phyloP scores from a whole-genome alignment of 2,329 filamentous ascomycete species.

The Xylaria digitata region DNA sequence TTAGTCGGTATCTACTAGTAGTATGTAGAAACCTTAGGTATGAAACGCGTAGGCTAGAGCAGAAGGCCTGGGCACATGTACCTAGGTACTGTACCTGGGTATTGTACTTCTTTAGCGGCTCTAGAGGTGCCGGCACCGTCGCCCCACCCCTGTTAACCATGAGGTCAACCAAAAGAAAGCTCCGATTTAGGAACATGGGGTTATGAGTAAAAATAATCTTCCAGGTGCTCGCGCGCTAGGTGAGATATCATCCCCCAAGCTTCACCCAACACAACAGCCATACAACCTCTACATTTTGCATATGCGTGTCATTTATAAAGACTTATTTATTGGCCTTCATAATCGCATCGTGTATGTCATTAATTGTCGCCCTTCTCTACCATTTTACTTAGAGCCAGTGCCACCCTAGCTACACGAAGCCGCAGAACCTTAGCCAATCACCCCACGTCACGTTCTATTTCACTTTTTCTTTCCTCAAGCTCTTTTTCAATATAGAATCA shows the following conservation, averaged over 20 bases:
- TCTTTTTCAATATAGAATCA: slow-evolving; percentile 43
- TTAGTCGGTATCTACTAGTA: too few relatives aligned
- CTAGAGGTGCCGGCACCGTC: background rate
- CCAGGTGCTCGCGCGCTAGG: background rate
- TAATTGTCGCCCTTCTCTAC: background rate
- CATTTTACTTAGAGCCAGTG: too few relatives aligned
- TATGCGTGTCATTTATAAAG: slow-evolving; percentile 13
- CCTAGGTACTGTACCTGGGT: too few relatives aligned
- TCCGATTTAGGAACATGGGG: slow-evolving; percentile 58
- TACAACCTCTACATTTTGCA: background rate
- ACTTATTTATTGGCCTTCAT: slow-evolving; percentile 9
- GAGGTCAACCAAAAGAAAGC: slow-evolving; percentile 45
- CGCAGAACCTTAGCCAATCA: background rate
- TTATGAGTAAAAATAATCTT: slow-evolving; percentile 43
- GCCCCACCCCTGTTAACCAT: slow-evolving; percentile 30
- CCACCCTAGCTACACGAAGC: background rate
- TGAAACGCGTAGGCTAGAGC: too few relatives aligned
- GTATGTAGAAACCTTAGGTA: too few relatives aligned
- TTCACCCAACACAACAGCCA: slow-evolving; percentile 25
- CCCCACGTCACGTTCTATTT: slow-evolving; percentile 11
- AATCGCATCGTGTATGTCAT: background rate
- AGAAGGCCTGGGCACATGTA: background rate
- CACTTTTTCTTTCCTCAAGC: background rate
- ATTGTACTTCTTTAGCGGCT: too few relatives aligned
- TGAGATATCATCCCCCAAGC: slow-evolving; percentile 15